Evolutionary conservation across 495 filamentous ascomycete genomes (phyloP).

Genomic region (Opeltia flavorubescens): DNA sequence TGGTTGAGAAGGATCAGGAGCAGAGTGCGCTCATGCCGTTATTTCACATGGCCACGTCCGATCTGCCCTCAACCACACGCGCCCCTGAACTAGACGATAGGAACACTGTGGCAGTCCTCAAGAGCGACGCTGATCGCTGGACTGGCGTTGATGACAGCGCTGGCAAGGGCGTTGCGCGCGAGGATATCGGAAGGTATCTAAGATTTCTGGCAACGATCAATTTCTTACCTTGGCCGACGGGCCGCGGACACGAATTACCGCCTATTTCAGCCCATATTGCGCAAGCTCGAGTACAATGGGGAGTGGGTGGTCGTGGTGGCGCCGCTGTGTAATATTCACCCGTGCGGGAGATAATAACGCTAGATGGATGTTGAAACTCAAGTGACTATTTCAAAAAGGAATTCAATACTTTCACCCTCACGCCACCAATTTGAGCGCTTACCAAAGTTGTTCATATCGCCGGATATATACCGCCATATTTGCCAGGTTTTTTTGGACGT

Average conservation of each 20-base stretch:
- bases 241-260: slow-evolving; percentile 19
- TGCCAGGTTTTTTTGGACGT: too few relatives aligned
- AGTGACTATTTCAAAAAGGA: too few relatives aligned
- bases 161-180: slow-evolving; percentile 49
- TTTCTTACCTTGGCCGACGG: slow-evolving; percentile 49
- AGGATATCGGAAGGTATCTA: slow-evolving; percentile 56
- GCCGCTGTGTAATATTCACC: too few relatives aligned
- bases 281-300: too few relatives aligned
- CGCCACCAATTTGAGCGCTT: too few relatives aligned
- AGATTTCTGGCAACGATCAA: slow-evolving; percentile 55
- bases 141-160: slow-evolving; percentile 48
- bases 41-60: slow-evolving; percentile 66
- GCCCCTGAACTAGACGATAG: slow-evolving; percentile 71
- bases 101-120: slow-evolving; percentile 54
- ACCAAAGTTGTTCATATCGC: too few relatives aligned
- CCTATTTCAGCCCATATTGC: too few relatives aligned
- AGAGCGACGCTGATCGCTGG: slow-evolving; percentile 45
- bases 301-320: too few relatives aligned
- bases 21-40: slow-evolving; percentile 46
- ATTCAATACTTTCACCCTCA: too few relatives aligned
- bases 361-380: too few relatives aligned
- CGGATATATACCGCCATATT: too few relatives aligned
- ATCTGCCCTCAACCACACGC: slow-evolving; percentile 63
- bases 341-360: too few relatives aligned
- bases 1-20: slow-evolving; percentile 7